These are phyloP conservation scores for Acer campestre DNA, from an alignment of 345 rosid genomes.

Conservation along the genomic window DNA sequence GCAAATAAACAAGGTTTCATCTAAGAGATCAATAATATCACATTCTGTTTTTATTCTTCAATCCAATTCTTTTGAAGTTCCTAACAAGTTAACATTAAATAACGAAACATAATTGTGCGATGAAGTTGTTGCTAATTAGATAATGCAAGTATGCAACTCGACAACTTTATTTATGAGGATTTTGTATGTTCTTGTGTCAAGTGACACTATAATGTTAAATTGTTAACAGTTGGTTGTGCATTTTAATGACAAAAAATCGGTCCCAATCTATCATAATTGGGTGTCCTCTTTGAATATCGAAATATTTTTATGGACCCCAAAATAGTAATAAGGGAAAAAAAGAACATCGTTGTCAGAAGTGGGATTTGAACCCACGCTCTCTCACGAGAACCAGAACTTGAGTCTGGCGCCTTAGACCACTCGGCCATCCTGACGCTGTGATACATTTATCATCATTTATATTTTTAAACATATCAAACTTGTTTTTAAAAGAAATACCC, in stretches of 20 bases:
- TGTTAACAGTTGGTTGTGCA: background rate
- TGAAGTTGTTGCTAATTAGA: background rate
- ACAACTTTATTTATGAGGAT: no score
- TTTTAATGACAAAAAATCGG: background rate
- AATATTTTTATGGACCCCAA: background rate
- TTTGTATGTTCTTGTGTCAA: background rate
- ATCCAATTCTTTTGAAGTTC: no score
- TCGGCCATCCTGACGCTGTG: constrained; percentile 78
- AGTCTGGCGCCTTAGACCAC: constrained; percentile 94
- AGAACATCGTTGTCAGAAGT: constrained; percentile 7
- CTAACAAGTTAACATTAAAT: no score
- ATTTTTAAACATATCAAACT: no score
- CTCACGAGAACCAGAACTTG: constrained; percentile 61
- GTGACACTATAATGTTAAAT: background rate
- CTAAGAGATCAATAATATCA: no score
- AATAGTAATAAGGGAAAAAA: background rate
- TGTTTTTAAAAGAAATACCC: no score
- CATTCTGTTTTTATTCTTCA: no score
- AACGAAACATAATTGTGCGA: no score
- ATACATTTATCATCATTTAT: no score
- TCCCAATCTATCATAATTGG: background rate
- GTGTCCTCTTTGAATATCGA: no score
- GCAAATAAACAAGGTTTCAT: no score
- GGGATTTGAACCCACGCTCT: constrained; percentile 26
- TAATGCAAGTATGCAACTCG: background rate